A percentile compares a stretch with the other conserved stretches of the same genome.
Conservation (phyloP, 1,284 basidiomycete genomes). For the Fomes fomentarius region DNA sequence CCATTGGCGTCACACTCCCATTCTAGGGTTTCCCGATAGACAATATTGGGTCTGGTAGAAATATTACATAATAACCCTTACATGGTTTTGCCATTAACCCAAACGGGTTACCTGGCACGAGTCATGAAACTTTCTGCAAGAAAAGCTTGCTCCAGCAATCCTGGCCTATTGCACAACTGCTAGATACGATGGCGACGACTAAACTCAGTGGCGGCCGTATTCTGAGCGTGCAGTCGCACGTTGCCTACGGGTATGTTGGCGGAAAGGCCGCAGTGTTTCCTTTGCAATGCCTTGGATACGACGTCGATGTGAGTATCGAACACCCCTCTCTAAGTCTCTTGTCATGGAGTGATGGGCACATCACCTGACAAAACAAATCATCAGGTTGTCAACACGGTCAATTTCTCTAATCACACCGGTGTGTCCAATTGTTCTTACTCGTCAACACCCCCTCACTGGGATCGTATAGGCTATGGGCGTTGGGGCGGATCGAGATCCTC, state of each 20-base stretch:
- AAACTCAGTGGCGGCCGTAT: slow-evolving; percentile 44
- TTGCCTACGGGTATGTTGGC: slow-evolving; percentile 95
- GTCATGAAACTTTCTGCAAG: slow-evolving; percentile 5
- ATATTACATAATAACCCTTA: not conserved
- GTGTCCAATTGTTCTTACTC: too few species aligned
- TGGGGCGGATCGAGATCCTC: slow-evolving; percentile 76
- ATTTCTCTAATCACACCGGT: slow-evolving; percentile 96
- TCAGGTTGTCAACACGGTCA: slow-evolving; percentile 93
- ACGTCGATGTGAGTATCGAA: slow-evolving; percentile 83
- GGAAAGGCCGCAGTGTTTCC: slow-evolving; percentile 95
- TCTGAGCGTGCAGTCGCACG: slow-evolving; percentile 92
- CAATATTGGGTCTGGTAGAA: too few species aligned
- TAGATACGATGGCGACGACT: slow-evolving; percentile 29
- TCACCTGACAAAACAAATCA: too few species aligned
- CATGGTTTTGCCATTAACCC: too few species aligned
- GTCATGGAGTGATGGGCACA: too few species aligned
- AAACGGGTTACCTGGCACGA: slow-evolving; percentile 11
- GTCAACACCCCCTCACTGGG: not conserved
- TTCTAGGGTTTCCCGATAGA: not conserved
- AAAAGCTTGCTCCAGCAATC: not conserved
- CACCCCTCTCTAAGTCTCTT: not conserved
- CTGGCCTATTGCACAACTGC: slow-evolving; percentile 18
- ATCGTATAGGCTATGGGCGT: slow-evolving; percentile 68
- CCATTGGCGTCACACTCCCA: not conserved
- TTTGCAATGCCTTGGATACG: slow-evolving; percentile 92